Evolutionary conservation across 192 early-diverging fungal species (phyloP), one percentile per base, ranked within the genome.

Genomic region (Chytriomyces sp.): DNA sequence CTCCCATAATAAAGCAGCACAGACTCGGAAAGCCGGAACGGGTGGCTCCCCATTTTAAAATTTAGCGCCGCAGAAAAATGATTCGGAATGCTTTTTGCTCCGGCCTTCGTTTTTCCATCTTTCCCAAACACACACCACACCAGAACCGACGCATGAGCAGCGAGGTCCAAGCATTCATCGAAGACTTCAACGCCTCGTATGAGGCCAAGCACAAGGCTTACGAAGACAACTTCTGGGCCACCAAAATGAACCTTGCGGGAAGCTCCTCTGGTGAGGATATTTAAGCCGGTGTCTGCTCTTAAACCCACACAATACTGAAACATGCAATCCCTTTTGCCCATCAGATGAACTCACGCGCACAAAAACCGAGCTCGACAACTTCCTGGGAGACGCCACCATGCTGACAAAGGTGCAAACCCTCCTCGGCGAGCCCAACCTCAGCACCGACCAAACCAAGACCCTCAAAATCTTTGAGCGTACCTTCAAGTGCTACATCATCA

Each of bases 201-300:
- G 80, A 82, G 65, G 16, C 57, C 28, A 72, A 67, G 62, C 80
- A 82, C 71, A 70, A 73, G 50, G 80, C 71, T 47, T 82, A 74
- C 50, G 80, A 82, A 64, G 69, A 82, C 60, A 75, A 82, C 77
- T 82, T 82, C 77, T 82, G 80, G 80, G 59, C 80, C 18, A 82
- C 80, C 9, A 82, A 82, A 65, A 82, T 82, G 80, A 78, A 77
- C 65, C 48, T 82, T 11, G 44, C 74, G 49, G 80, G 77, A 9
- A 68, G 72, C 47, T 82, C 80, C 5, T 53, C 64, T 6, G 75
- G 75, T 76, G 43, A 11, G 24, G 28, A 47, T 67, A 9, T 16
- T n/a, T 74, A 18, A 18, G 13, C 44, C 5, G 20, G 13, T 20
- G 35, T 66, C 24, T 35, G 0, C 26, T 45, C 18, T 18, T 71